Base-by-base conservation (phyloP, 805 yeast genomes). In the Candida krabiensis region DNA sequence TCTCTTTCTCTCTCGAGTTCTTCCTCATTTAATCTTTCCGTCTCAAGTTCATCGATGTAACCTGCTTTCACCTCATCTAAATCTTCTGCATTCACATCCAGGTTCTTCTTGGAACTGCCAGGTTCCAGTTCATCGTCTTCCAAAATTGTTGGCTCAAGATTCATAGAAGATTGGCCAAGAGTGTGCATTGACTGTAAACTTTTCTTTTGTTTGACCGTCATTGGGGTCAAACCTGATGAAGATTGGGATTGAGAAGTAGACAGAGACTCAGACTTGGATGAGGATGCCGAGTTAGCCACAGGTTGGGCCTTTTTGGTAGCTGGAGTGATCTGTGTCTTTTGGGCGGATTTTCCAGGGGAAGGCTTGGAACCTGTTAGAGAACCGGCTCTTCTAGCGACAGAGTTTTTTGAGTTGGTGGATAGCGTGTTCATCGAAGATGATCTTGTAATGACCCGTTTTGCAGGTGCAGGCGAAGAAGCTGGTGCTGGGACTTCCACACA, bases 401-500 rank as follows among this genome's bases (percentile, higher is more conserved):
- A 59, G 16, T 25, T 28, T 34, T 46, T 38, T 12, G 47, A 16
- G 14, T 46, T 34, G 15, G 22, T 31, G 9, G 57, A 49, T n/a
- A 50, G 25, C 11, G 57, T 44, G 19, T 47, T 47, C 49, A 55
- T 33, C 4, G 60, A 55, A 9, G 48, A 41, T 1, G 60, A 49
- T 38, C 60, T 41, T 2, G 55, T 35, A 8, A 52, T 32, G 2
- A 30, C 40, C 23, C 44, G 38, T 21, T 47, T 47, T 11, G 41
- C 30, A 14, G 45, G 29, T 19, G 47, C 30, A 6, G 29, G 24
- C 13, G 33, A 13, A 2, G 37, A 18, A 9, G 45, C 15, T 3
- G 46, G 54, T 9, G 70, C 72, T 0, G 88, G 86, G 3, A 84
- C 89, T 49, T 84, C 90, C 4, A 84, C 67, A 8, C 82, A 70